Percentiles rank a stretch among this genome's conserved stretches.
phyloP scores from a whole-genome alignment of 208 protist species.

The Naegleria fowleri region DNA sequence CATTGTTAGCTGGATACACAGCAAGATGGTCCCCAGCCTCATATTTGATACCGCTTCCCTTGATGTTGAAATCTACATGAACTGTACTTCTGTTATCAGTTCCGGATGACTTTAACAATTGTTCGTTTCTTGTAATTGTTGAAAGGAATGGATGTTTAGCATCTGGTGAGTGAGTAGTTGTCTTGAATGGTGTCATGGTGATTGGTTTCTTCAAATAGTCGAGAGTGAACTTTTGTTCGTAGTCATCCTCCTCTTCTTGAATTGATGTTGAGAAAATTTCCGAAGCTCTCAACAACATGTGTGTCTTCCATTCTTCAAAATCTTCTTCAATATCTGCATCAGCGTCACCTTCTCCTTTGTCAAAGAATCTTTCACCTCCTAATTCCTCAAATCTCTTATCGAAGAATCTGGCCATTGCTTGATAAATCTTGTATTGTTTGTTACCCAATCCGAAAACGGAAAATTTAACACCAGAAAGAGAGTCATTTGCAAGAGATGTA shows the following conservation, averaged over 20 bases:
- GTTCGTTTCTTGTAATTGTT: conserved; percentile 52
- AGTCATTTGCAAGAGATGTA: neutral
- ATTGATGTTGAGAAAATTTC: conserved; percentile 30
- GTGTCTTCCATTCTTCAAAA: conserved; percentile 61
- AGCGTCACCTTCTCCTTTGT: conserved; percentile 56
- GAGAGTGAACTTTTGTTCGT: neutral
- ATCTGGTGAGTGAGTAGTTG: conserved; percentile 73
- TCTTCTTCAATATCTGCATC: conserved; percentile 64
- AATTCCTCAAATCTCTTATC: conserved; percentile 50
- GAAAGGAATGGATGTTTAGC: conserved; percentile 72
- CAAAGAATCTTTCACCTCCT: conserved; percentile 48
- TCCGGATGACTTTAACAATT: neutral
- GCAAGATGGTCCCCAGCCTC: conserved; percentile 88
- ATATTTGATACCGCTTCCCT: conserved; percentile 31
- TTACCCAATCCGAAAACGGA: conserved; percentile 87
- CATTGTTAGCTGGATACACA: conserved; percentile 78
- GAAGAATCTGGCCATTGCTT: conserved; percentile 50
- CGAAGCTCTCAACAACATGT: conserved; percentile 48
- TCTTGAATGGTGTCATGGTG: conserved; percentile 58
- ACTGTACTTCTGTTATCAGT: conserved; percentile 19
- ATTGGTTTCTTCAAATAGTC: neutral
- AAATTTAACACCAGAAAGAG: conserved; percentile 48
- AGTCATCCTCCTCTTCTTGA: conserved; percentile 1
- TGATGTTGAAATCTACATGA: conserved; percentile 34
- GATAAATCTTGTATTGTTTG: conserved; percentile 90